Evolutionary conservation across 2,329 filamentous ascomycete genomes (phyloP), one percentile per base, ranked within the genome.

Genomic region (Fusarium metavorans): DNA sequence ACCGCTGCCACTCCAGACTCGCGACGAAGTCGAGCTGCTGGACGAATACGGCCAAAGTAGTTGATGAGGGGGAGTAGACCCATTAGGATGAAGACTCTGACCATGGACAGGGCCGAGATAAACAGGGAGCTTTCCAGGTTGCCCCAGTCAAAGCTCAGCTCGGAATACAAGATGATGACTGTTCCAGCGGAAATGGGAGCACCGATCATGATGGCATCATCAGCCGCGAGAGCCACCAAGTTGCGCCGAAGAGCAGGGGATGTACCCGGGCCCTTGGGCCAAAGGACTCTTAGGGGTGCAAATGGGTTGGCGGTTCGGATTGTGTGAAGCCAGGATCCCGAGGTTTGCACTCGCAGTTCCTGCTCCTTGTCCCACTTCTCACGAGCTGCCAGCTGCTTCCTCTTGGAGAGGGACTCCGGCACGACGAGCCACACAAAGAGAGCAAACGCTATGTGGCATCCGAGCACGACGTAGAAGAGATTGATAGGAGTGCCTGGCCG

Each of bases 381-480:
- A 14, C 91, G 90, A 1, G 95, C 95, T 5, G 88, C 82, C 32
- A 88, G 80, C 81, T 96, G 95, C 6, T 93, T 91, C 67, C 90
- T 90, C 80, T 90, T 89, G 9, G 93, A 94, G 0, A 98, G 84
- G 0, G 95, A 98, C 80, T 99, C 97, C 0, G 97, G 97, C 2
- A 97, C 88, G 34, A 94, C 77, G 54, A 97, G 87, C 6, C 89
- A 81, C 32, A 97, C 85, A 79, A 93, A 93, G 2, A 93, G 37
- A 60, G 97, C 90, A 84, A 97, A 98, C 68, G 91, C 84, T 2
- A 88, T 64, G 80, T 98, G 94, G 68, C 93, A 93, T 4, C 84
- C 91, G 14, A 98, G 83, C 0, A 93, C 91, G 43, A 95, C 86
- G 81, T 97, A 98, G 82, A 99, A 98, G 56, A 97, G 56, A 97